Percentiles rank a stretch among this genome's conserved stretches.
Conservation (phyloP, 2,329 filamentous ascomycete genomes). For the Chrysoporthe puriensis region DNA sequence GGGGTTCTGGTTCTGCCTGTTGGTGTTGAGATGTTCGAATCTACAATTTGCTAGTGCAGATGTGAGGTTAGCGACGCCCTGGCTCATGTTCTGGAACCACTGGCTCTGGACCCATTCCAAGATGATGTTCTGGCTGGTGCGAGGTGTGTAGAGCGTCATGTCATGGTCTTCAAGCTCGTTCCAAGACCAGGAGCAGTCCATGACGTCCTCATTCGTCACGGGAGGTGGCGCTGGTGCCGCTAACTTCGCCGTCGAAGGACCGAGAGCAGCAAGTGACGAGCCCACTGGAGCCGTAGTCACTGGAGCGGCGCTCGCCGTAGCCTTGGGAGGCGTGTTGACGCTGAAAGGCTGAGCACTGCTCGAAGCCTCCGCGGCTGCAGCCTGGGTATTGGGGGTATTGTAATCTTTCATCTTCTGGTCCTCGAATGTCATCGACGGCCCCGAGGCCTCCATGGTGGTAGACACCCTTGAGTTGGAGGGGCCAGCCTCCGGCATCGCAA, state of each 20-base stretch:
- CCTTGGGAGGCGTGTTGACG: not conserved
- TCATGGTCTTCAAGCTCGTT: not conserved
- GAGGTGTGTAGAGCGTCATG: not conserved
- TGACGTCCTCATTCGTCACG: not conserved
- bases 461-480: not conserved
- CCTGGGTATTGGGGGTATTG: not conserved
- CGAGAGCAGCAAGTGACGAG: not conserved
- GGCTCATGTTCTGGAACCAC: not conserved
- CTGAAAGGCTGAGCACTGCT: not conserved
- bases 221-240: not conserved
- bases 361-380: not conserved
- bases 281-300: too few species aligned
- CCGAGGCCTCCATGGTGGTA: not conserved
- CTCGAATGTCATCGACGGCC: not conserved
- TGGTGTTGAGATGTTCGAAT: conserved; percentile 18
- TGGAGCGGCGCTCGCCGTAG: not conserved
- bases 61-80: conserved; percentile 3
- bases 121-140: not conserved
- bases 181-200: not conserved
- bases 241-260: not conserved
- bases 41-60: conserved; percentile 8
- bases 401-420: not conserved
- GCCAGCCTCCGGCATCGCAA: not conserved
- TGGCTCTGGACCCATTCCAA: not conserved
- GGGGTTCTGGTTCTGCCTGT: conserved; percentile 35